Evolutionary conservation across 2,329 filamentous ascomycete genomes (phyloP).

Genomic region (Shiraia sp.): DNA sequence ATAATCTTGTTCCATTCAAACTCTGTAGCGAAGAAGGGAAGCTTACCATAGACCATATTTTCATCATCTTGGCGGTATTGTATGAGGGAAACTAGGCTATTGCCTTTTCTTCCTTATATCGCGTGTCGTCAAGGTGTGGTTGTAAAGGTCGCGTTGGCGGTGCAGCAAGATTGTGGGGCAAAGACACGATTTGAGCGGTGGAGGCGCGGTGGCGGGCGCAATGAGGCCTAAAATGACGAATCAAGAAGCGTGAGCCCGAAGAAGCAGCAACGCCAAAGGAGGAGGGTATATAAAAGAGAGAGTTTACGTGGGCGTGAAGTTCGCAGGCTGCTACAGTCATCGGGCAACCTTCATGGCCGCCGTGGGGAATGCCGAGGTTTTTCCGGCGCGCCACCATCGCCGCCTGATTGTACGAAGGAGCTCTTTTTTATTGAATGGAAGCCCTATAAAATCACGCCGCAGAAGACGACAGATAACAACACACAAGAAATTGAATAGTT

Average conservation of each 20-base stretch:
- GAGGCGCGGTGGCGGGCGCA: slow-evolving; percentile 1
- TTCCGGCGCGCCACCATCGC: slow-evolving; percentile 9
- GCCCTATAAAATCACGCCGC: too few relatives aligned
- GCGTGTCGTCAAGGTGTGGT: slow-evolving; percentile 17
- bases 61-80: slow-evolving; percentile 74
- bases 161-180: slow-evolving; percentile 19
- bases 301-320: slow-evolving; percentile 9
- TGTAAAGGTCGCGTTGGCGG: slow-evolving; percentile 10
- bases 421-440: too few relatives aligned
- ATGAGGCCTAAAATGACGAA: not conserved
- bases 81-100: slow-evolving; percentile 8
- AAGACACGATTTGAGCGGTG: slow-evolving; percentile 8
- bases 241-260: slow-evolving; percentile 6
- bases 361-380: slow-evolving; percentile 20
- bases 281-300: slow-evolving; percentile 9
- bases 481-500: too few relatives aligned
- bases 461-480: too few relatives aligned
- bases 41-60: slow-evolving; percentile 98
- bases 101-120: slow-evolving; percentile 9
- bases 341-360: slow-evolving; percentile 12
- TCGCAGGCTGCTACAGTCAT: slow-evolving; percentile 17
- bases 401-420: not conserved
- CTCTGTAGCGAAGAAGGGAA: not conserved
- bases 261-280: slow-evolving; percentile 18
- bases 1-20: slow-evolving; percentile 5